Percentiles rank a stretch among this genome's conserved stretches.
These are phyloP conservation scores for Austroboletus niveus DNA, from an alignment of 1,284 basidiomycete species.

Conservation along the genomic window DNA sequence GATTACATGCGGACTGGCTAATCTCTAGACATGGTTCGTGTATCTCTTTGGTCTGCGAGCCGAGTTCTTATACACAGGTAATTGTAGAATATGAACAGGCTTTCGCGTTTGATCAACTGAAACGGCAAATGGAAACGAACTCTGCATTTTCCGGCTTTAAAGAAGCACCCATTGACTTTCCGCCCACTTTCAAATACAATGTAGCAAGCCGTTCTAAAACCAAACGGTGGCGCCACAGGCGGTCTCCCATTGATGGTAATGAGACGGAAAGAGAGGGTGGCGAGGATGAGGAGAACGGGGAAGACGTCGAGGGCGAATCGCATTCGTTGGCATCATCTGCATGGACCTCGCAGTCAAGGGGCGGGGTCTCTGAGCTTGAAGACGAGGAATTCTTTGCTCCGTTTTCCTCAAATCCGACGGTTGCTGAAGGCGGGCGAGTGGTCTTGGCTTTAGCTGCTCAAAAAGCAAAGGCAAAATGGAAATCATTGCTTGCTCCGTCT, in stretches of 20 bases:
- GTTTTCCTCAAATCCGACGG: slow-evolving; percentile 22
- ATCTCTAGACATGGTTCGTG: slow-evolving; percentile 51
- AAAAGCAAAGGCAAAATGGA: slow-evolving; percentile 61
- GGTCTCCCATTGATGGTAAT: slow-evolving; percentile 30
- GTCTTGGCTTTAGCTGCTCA: slow-evolving; percentile 46
- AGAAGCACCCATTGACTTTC: slow-evolving; percentile 71
- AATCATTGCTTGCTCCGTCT: slow-evolving; percentile 42
- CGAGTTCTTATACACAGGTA: background rate
- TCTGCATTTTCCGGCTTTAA: slow-evolving; percentile 66
- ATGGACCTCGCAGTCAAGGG: slow-evolving; percentile 48
- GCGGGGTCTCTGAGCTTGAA: slow-evolving; percentile 37
- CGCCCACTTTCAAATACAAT: slow-evolving; percentile 86
- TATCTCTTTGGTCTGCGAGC: background rate
- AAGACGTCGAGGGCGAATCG: slow-evolving; percentile 46
- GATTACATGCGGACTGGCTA: slow-evolving; percentile 74
- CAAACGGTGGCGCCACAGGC: slow-evolving; percentile 37
- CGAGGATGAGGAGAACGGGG: slow-evolving; percentile 39
- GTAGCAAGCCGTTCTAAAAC: slow-evolving; percentile 56
- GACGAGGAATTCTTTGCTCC: slow-evolving; percentile 41
- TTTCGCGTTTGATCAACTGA: slow-evolving; percentile 79
- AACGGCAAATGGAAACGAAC: slow-evolving; percentile 62
- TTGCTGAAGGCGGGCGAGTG: slow-evolving; percentile 38
- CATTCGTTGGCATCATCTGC: slow-evolving; percentile 53
- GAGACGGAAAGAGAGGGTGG: slow-evolving; percentile 34
- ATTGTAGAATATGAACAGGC: slow-evolving; percentile 65